phyloP scores from a whole-genome alignment of 2,329 filamentous ascomycete species.

The Fusarium praegraminearum region DNA sequence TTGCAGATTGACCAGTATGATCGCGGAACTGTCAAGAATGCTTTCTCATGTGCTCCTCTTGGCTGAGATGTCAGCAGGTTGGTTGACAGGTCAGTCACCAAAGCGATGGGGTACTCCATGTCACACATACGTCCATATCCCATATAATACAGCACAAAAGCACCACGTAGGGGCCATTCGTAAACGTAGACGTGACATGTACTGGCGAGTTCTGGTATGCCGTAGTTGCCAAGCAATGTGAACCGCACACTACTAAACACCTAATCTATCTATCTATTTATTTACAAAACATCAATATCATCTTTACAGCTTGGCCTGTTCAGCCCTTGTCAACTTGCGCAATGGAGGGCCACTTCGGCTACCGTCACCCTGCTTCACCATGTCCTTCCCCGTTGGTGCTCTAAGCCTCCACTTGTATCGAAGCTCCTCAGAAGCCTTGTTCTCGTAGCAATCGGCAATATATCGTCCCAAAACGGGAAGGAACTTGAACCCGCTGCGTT shows the following conservation, averaged over 20 bases:
- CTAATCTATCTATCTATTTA: background rate
- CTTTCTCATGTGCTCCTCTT: slow-evolving; percentile 31
- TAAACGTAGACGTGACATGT: slow-evolving; percentile 42
- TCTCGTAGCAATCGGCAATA: slow-evolving; percentile 51
- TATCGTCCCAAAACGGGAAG: slow-evolving; percentile 38
- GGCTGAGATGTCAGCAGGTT: slow-evolving; percentile 6
- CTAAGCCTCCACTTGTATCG: slow-evolving; percentile 50
- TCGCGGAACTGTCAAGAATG: slow-evolving; percentile 29
- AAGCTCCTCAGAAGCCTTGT: slow-evolving; percentile 46
- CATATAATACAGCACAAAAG: slow-evolving; percentile 38
- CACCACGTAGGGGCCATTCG: slow-evolving; percentile 42
- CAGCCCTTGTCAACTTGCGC: slow-evolving; percentile 39
- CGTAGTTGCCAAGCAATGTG: background rate
- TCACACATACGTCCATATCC: slow-evolving; percentile 38
- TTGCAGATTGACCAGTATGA: slow-evolving; percentile 35
- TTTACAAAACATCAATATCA: background rate
- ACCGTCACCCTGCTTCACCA: slow-evolving; percentile 46
- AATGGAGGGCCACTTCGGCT: slow-evolving; percentile 49
- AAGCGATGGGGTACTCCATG: slow-evolving; percentile 29
- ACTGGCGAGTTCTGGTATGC: background rate
- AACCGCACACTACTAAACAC: background rate
- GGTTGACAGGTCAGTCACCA: background rate
- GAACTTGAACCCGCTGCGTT: slow-evolving; percentile 39
- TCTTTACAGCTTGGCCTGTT: slow-evolving; percentile 48
- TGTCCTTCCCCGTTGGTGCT: background rate